phyloP scores from a whole-genome alignment of 2,329 filamentous ascomycete genomes.

The Remersonia thermophila region DNA sequence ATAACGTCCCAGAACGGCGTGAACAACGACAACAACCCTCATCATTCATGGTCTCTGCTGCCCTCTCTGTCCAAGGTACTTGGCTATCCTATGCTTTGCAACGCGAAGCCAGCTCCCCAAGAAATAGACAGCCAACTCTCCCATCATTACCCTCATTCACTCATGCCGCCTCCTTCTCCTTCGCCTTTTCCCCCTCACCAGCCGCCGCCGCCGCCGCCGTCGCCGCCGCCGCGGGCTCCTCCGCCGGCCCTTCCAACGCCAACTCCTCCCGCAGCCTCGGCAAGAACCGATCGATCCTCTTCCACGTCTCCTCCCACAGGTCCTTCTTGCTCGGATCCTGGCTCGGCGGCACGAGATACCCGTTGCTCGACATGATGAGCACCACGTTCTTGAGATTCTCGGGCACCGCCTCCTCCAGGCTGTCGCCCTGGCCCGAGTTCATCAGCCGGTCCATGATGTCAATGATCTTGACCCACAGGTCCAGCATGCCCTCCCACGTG shows the following conservation, averaged over 20 bases:
- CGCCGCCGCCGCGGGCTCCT: slow-evolving; percentile 2
- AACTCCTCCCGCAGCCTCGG: slow-evolving; percentile 48
- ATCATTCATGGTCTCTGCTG: too few species aligned
- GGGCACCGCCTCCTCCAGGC: slow-evolving; percentile 82
- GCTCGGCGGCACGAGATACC: slow-evolving; percentile 63
- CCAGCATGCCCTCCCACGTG: slow-evolving; percentile 78
- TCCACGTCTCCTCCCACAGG: slow-evolving; percentile 52
- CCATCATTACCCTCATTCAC: too few species aligned
- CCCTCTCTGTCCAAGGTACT: too few species aligned
- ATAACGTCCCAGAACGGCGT: too few species aligned
- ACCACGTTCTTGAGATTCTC: slow-evolving; percentile 95
- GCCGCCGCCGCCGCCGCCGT: not conserved
- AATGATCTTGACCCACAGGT: slow-evolving; percentile 84
- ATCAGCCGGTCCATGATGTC: slow-evolving; percentile 92
- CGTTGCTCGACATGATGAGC: slow-evolving; percentile 85
- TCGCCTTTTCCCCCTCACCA: not conserved
- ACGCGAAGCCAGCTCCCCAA: too few species aligned
- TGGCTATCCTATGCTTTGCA: too few species aligned
- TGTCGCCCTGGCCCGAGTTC: slow-evolving; percentile 88
- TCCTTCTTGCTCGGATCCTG: slow-evolving; percentile 42
- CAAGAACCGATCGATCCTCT: slow-evolving; percentile 52
- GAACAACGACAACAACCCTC: too few species aligned
- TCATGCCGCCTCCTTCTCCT: too few species aligned
- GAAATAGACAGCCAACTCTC: too few species aligned
- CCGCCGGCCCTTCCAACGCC: slow-evolving; percentile 34